Base-by-base conservation (phyloP, 139 green algal genomes). In the Chlorokybus atmophyticus region DNA sequence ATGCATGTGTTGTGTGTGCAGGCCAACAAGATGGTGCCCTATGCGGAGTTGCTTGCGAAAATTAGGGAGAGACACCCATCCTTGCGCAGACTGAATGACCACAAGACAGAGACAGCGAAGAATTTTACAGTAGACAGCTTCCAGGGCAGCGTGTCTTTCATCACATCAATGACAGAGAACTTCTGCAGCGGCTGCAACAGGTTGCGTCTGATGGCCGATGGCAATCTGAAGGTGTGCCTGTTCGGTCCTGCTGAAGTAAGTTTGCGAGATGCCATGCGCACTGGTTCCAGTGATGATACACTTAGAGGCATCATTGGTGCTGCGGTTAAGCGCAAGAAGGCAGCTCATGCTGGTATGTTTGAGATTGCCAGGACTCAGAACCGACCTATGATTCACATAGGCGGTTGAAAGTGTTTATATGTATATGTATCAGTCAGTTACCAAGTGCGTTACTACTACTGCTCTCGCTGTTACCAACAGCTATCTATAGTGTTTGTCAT, bases 381-480 rank as follows among this genome's bases (percentile, higher is more conserved):
- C 70, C 65, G 91, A 27, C 75, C 86, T 17, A 98, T 98, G 90
- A 88, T 96, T 30, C 84, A 86, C 21, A 96, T 98, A 59, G 90
- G 90, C 7, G 90, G 90, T 0, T 97, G 35, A 44, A 21, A 44
- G 35, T n/a, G n/a, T n/a, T n/a, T n/a, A n/a, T n/a, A n/a, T n/a
- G n/a, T n/a, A n/a, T n/a, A n/a, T n/a, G n/a, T n/a, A n/a, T n/a
- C n/a, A n/a, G n/a, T n/a, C n/a, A n/a, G n/a, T n/a, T n/a, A n/a
- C n/a, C n/a, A n/a, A n/a, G n/a, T n/a, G n/a, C n/a, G n/a, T n/a
- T n/a, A n/a, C n/a, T n/a, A n/a, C n/a, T n/a, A n/a, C n/a, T n/a
- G n/a, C n/a, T n/a, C n/a, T n/a, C n/a, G n/a, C n/a, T n/a, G n/a
- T n/a, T n/a, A n/a, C n/a, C n/a, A n/a, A n/a, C n/a, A n/a, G n/a